Conservation (phyloP, 2,329 filamentous ascomycete species). For the Mollisiaceae sp. region DNA sequence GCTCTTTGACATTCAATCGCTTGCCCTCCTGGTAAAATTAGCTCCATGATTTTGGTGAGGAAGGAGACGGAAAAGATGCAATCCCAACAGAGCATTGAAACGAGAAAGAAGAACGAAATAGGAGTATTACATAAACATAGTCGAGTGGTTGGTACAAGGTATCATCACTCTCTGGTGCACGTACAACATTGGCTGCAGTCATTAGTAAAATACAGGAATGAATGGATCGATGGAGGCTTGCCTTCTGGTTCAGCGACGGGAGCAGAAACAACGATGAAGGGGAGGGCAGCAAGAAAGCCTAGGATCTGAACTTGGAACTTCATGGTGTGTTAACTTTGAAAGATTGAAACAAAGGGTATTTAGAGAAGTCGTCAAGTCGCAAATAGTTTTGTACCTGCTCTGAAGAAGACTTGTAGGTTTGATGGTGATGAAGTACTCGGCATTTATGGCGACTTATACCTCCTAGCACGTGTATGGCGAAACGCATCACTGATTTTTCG, state of each 20-base stretch:
- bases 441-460: too few species aligned
- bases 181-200: background rate
- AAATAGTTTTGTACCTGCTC: too few species aligned
- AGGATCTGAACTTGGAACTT: slow-evolving; percentile 4
- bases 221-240: background rate
- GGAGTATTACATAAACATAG: background rate
- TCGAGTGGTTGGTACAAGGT: background rate
- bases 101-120: background rate
- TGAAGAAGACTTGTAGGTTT: too few species aligned
- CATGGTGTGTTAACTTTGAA: background rate
- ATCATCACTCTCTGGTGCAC: background rate
- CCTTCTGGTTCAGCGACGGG: background rate
- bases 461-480: too few species aligned
- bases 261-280: background rate
- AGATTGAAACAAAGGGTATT: background rate
- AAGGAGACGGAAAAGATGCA: background rate
- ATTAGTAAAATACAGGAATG: background rate
- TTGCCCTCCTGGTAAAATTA: background rate
- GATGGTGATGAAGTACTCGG: too few species aligned
- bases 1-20: background rate
- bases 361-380: background rate
- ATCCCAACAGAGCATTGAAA: background rate
- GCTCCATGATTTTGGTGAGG: background rate
- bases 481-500: too few species aligned
- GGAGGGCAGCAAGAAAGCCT: background rate